Percentiles rank a stretch among this genome's conserved stretches.
phyloP scores from a whole-genome alignment of 306 rosid genomes.

The Hippophae rhamnoides region DNA sequence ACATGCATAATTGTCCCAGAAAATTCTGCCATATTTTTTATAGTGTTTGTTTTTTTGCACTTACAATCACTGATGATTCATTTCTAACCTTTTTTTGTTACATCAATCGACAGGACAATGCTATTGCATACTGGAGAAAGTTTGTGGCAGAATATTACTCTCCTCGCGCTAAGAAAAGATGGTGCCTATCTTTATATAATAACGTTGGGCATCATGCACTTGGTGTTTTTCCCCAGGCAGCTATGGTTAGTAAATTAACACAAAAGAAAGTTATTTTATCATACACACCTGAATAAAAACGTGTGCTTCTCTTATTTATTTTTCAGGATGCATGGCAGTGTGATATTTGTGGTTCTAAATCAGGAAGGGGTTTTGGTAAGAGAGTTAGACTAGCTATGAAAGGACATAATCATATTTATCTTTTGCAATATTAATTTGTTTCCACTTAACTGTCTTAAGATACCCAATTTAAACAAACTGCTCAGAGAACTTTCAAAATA shows the following conservation, averaged over 20 bases:
- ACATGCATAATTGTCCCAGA: no score
- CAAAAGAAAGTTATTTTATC: no score
- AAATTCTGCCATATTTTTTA: no score
- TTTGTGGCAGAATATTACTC: conserved; percentile 93
- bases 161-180: conserved; percentile 88
- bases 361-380: conserved; percentile 99
- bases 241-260: conserved; percentile 46
- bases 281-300: no score
- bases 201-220: conserved; percentile 83
- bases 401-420: no score
- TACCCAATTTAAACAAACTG: no score
- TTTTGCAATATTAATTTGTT: no score
- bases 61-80: neutral
- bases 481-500: no score
- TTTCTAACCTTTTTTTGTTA: conserved; percentile 10
- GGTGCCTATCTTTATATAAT: conserved; percentile 88
- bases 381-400: neutral
- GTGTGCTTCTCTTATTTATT: conserved; percentile 7
- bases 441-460: no score
- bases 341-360: conserved; percentile 83
- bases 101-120: conserved; percentile 53
- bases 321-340: conserved; percentile 94
- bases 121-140: conserved; percentile 94
- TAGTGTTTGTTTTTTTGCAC: neutral
- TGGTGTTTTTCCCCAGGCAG: conserved; percentile 94